Percentiles rank a stretch among this genome's conserved stretches.
phyloP scores from a whole-genome alignment of 495 filamentous ascomycete genomes.

The Entonaema liquescens region DNA sequence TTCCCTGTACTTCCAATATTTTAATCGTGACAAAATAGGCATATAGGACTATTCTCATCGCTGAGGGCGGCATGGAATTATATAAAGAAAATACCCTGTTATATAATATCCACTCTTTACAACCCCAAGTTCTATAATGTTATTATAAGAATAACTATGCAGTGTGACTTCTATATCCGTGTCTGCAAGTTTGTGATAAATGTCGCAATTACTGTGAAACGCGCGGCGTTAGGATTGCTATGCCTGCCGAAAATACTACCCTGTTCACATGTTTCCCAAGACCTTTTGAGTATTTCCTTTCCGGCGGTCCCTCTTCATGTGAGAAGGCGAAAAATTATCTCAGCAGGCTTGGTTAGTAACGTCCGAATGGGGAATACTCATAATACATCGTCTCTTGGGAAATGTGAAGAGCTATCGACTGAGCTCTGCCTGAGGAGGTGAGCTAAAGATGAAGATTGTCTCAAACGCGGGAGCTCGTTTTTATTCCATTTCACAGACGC shows the following conservation, averaged over 20 bases:
- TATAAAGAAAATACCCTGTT: conserved; percentile 7
- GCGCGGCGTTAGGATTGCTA: conserved; percentile 21
- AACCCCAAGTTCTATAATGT: neutral
- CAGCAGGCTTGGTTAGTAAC: too few species aligned
- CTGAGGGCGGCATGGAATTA: conserved; percentile 3
- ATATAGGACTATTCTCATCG: neutral
- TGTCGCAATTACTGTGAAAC: conserved; percentile 28
- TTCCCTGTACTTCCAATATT: neutral
- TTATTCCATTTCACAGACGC: neutral
- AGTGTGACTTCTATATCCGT: conserved; percentile 6
- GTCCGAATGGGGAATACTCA: neutral
- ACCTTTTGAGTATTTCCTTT: conserved; percentile 4
- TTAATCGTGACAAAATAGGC: neutral
- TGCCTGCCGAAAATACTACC: conserved; percentile 34
- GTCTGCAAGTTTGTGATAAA: conserved; percentile 7
- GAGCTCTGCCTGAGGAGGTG: conserved; percentile 9
- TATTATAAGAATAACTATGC: conserved; percentile 7
- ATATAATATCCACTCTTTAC: conserved; percentile 1
- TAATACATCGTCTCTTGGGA: neutral
- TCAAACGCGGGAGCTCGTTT: neutral
- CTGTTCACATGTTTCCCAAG: conserved; percentile 6
- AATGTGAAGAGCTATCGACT: neutral
- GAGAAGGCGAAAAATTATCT: neutral
- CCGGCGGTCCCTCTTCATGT: neutral
- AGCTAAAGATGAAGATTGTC: conserved; percentile 14